Percentiles rank a stretch among this genome's conserved stretches.
These are phyloP conservation scores for Fusarium euwallaceae DNA, from an alignment of 2,329 filamentous ascomycete species.

Conservation along the genomic window DNA sequence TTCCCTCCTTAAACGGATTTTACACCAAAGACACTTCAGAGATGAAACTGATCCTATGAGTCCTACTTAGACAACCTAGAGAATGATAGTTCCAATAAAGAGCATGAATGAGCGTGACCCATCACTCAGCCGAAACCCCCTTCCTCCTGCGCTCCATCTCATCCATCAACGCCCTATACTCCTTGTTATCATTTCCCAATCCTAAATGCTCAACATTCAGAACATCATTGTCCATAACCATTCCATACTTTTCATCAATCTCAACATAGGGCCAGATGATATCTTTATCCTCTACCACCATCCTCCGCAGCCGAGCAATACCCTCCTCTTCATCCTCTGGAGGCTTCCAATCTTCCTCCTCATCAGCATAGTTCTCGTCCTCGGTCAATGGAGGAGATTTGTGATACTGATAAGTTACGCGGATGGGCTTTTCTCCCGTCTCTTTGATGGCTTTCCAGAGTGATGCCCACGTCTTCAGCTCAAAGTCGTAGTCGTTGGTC, in stretches of 20 bases:
- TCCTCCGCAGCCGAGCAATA: background rate
- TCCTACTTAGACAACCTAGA: background rate
- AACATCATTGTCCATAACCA: background rate
- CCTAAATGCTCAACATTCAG: background rate
- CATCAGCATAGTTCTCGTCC: background rate
- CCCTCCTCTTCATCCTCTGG: background rate
- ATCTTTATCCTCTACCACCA: background rate
- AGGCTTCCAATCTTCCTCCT: background rate
- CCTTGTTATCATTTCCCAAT: background rate
- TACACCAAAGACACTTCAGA: background rate
- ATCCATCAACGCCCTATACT: conserved; percentile 5
- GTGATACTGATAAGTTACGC: background rate
- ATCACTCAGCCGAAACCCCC: background rate
- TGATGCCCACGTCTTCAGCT: background rate
- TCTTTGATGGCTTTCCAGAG: background rate
- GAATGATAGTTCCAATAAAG: background rate
- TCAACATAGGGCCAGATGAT: conserved; percentile 16
- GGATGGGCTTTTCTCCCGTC: background rate
- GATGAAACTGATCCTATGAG: background rate
- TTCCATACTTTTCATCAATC: conserved; percentile 8
- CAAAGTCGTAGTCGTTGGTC: background rate
- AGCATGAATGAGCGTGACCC: background rate
- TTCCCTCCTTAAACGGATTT: background rate
- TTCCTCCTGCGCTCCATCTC: background rate
- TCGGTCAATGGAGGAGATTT: background rate